Conservation (phyloP, 176 grass and related monocot species). For the Musa itinerans region DNA sequence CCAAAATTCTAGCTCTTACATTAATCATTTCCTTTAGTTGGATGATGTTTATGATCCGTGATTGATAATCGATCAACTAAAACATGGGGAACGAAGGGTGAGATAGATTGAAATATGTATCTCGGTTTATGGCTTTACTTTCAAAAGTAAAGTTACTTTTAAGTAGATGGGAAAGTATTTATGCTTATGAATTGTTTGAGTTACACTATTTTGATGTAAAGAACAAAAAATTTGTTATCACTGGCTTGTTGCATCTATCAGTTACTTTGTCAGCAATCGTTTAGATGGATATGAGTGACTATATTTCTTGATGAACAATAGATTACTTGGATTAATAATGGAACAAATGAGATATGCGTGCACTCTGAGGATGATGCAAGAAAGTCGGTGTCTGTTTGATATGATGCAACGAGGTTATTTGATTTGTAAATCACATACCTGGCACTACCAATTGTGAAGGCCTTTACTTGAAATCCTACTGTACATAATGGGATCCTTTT, state of each 20-base stretch:
- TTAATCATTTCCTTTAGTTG: neutral
- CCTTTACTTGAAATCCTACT: too few relatives aligned
- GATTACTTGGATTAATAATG: neutral
- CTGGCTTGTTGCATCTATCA: neutral
- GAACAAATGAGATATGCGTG: neutral
- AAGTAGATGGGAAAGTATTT: neutral
- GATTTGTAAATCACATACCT: too few relatives aligned
- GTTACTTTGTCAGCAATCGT: neutral
- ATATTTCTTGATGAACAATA: neutral
- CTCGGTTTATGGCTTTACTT: neutral
- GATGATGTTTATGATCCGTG: too few relatives aligned
- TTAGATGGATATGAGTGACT: neutral
- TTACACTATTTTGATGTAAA: neutral
- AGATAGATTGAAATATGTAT: neutral
- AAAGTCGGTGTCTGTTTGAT: too few relatives aligned
- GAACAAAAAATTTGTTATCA: neutral
- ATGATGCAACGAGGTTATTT: too few relatives aligned
- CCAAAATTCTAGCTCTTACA: neutral
- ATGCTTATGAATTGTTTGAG: too few relatives aligned
- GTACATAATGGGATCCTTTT: too few relatives aligned
- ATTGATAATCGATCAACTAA: neutral
- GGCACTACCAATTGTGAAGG: too few relatives aligned
- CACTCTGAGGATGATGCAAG: too few relatives aligned
- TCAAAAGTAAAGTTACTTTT: neutral
- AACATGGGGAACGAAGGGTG: neutral